Percentiles rank a stretch among this genome's conserved stretches.
Conservation (phyloP, 768 basidiomycete species). For the Termitomyces sp. region DNA sequence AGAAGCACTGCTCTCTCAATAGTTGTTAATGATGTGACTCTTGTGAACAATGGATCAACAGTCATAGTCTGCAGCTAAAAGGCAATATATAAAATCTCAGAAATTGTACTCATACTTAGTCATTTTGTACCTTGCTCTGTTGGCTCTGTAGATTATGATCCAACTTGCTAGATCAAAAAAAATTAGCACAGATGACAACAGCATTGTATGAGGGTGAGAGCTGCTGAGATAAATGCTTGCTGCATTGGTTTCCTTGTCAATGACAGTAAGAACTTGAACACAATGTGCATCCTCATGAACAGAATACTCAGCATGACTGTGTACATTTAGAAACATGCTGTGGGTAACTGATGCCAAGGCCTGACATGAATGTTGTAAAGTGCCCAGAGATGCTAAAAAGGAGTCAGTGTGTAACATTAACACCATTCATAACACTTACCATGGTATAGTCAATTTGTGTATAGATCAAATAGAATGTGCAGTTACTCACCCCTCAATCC, state of each 20-base stretch:
- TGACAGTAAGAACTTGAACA: conserved; percentile 4
- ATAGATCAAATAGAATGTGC: too few relatives aligned
- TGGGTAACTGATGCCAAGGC: conserved; percentile 32
- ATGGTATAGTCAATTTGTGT: too few relatives aligned
- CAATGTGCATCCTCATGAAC: conserved; percentile 20
- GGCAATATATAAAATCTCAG: background rate
- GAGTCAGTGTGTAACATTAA: conserved; percentile 6
- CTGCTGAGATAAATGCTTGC: conserved; percentile 24
- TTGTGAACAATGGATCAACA: conserved; percentile 1
- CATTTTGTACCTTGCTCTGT: conserved; percentile 18
- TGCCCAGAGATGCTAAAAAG: conserved; percentile 27
- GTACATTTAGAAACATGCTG: conserved; percentile 11
- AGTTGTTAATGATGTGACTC: background rate
- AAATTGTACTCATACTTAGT: background rate
- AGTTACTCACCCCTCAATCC: too few relatives aligned
- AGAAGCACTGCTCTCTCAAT: conserved; percentile 11
- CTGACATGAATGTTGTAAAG: conserved; percentile 39
- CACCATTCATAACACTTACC: conserved; percentile 25
- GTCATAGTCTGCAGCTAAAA: background rate
- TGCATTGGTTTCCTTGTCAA: conserved; percentile 5
- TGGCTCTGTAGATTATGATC: conserved; percentile 28
- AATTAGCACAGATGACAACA: conserved; percentile 16
- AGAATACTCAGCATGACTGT: conserved; percentile 14
- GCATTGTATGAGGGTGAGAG: conserved; percentile 17
- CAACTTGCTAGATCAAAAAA: conserved; percentile 30